Evolutionary conservation across 805 yeast species (phyloP).

Genomic region (Candida silvatica): DNA sequence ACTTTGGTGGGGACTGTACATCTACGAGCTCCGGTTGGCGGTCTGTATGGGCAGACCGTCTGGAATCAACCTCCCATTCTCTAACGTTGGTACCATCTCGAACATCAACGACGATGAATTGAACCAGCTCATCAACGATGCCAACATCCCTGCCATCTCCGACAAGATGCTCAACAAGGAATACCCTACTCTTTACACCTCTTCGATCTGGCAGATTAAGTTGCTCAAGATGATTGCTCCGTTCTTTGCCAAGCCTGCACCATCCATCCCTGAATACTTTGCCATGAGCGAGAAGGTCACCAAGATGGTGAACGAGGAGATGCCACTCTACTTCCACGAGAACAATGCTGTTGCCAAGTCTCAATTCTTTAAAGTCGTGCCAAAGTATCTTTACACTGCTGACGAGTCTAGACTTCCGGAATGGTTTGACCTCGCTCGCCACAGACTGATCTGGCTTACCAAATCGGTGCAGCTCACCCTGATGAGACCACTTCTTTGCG

Average conservation of each 20-base stretch:
- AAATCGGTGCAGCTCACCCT: conserved; percentile 46
- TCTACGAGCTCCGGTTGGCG: conserved; percentile 56
- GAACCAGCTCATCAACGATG: conserved; percentile 17
- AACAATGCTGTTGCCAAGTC: conserved; percentile 23
- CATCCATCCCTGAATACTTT: conserved; percentile 43
- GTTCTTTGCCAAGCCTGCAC: conserved; percentile 37
- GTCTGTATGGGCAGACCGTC: conserved; percentile 61
- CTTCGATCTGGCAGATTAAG: conserved; percentile 45
- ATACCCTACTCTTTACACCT: conserved; percentile 50
- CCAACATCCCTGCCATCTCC: conserved; percentile 7
- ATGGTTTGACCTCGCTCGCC: conserved; percentile 48
- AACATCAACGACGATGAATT: conserved; percentile 40
- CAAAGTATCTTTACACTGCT: conserved; percentile 11
- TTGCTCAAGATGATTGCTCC: conserved; percentile 39
- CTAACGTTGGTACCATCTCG: conserved; percentile 40
- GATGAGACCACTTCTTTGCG: conserved; percentile 50
- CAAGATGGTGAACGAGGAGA: conserved; percentile 25
- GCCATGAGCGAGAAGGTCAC: conserved; percentile 34
- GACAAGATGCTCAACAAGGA: conserved; percentile 18
- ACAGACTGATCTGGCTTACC: conserved; percentile 50
- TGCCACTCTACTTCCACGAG: conserved; percentile 42
- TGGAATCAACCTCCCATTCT: conserved; percentile 39
- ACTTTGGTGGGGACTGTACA: conserved; percentile 61
- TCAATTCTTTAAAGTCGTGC: conserved; percentile 16
- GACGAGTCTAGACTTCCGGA: conserved; percentile 25